These are phyloP conservation scores for Penicillium simplicissimum DNA, from an alignment of 495 filamentous ascomycete species.

Conservation along the genomic window DNA sequence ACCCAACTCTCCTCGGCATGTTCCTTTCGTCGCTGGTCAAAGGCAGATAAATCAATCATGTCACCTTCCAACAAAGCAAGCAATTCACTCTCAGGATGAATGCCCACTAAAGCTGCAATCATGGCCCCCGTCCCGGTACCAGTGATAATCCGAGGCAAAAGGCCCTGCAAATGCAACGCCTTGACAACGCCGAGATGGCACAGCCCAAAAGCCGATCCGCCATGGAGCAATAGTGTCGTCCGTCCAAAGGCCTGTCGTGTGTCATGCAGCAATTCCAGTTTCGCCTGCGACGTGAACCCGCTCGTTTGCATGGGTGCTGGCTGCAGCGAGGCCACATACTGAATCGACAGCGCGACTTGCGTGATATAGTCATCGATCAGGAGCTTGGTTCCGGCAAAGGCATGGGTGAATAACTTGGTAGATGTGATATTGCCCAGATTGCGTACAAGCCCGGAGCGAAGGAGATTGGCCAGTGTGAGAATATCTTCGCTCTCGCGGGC, in stretches of 20 bases:
- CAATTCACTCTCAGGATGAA: conserved; percentile 87
- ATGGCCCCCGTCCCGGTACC: conserved; percentile 89
- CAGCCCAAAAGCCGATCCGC: conserved; percentile 87
- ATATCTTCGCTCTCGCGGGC: conserved; percentile 79
- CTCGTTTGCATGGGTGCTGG: conserved; percentile 54
- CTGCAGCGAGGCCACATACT: conserved; percentile 73
- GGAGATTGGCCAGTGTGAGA: conserved; percentile 69
- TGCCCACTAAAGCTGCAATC: conserved; percentile 85
- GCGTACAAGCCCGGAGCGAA: conserved; percentile 83
- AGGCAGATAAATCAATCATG: conserved; percentile 81
- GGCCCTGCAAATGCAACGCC: conserved; percentile 77
- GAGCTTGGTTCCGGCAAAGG: conserved; percentile 86
- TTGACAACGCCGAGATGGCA: conserved; percentile 92
- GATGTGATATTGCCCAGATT: conserved; percentile 90
- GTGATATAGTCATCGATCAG: conserved; percentile 91
- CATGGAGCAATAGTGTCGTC: conserved; percentile 83
- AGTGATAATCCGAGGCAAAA: conserved; percentile 87
- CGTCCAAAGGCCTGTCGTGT: conserved; percentile 88
- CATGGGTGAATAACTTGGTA: conserved; percentile 79
- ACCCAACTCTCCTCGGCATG: conserved; percentile 43
- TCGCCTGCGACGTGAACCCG: conserved; percentile 76
- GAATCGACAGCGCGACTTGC: conserved; percentile 75
- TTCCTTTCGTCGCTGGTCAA: conserved; percentile 46
- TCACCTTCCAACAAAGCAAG: conserved; percentile 72
- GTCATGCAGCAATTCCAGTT: conserved; percentile 86